phyloP scores from a whole-genome alignment of 306 rosid species.

The Morella rubra region DNA sequence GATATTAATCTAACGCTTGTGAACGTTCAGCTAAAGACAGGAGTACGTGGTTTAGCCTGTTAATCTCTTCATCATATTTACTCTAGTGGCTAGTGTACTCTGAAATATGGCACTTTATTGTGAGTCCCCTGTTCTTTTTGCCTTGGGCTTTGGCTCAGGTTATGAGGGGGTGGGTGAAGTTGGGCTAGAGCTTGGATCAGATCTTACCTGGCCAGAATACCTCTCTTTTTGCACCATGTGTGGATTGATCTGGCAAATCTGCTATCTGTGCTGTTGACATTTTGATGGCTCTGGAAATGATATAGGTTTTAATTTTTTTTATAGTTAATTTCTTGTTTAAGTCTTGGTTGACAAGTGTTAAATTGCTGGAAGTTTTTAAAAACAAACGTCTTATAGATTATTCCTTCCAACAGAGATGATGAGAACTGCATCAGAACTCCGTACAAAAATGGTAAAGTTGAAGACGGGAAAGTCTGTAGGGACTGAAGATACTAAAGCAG shows the following conservation, averaged over 20 bases:
- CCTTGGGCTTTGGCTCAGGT: background rate
- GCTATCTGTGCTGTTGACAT: background rate
- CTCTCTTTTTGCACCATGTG: background rate
- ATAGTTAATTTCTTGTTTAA: background rate
- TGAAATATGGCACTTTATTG: background rate
- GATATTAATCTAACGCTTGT: background rate
- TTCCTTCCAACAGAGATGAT: constrained; percentile 52
- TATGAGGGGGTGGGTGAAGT: background rate
- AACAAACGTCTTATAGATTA: constrained; percentile 17
- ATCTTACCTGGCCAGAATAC: background rate
- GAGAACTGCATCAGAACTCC: constrained; percentile 58
- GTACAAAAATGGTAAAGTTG: constrained; percentile 42
- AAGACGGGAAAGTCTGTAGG: constrained; percentile 43
- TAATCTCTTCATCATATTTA: too few species aligned
- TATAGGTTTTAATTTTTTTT: background rate
- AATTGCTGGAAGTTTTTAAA: background rate
- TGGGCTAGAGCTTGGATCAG: background rate
- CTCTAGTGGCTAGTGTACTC: background rate
- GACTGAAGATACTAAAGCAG: constrained; percentile 31
- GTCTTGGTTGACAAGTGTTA: constrained; percentile 9
- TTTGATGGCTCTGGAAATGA: constrained; percentile 1
- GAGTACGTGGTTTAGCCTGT: background rate
- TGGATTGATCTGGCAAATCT: background rate
- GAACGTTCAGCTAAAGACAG: background rate
- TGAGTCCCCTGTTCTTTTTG: background rate